phyloP scores from a whole-genome alignment of 352 stramenopile genomes.

The Pythium rishiriense region DNA sequence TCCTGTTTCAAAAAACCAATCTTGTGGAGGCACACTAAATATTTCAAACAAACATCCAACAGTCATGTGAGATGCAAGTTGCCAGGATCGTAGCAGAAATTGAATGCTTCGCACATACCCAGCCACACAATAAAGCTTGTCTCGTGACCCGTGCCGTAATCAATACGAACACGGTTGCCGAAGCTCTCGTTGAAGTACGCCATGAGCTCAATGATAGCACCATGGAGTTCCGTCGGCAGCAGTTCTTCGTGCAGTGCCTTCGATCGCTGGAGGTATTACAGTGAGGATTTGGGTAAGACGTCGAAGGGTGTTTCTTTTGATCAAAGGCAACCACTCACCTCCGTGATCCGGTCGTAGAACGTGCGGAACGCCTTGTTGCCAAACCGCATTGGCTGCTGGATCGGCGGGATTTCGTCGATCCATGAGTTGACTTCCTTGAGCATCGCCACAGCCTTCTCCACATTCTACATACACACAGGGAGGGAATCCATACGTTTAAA shows the following conservation, averaged over 20 bases:
- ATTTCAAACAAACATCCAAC: constrained; percentile 9
- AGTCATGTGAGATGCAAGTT: not conserved
- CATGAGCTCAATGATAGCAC: constrained; percentile 89
- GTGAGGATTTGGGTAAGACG: not conserved
- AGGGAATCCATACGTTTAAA: not conserved
- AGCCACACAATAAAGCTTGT: constrained; percentile 97
- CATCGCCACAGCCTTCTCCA: constrained; percentile 64
- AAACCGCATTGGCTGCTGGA: constrained; percentile 94
- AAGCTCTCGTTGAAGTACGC: constrained; percentile 97
- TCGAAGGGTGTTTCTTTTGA: too few relatives aligned
- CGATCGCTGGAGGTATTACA: constrained; percentile 35
- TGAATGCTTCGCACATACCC: constrained; percentile 30
- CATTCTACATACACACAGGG: constrained; percentile 45
- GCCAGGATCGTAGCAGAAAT: too few relatives aligned
- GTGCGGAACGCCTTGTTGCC: constrained; percentile 94
- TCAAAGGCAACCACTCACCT: constrained; percentile 35
- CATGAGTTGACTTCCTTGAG: constrained; percentile 73
- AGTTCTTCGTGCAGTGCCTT: constrained; percentile 59
- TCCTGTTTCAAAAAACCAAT: constrained; percentile 87
- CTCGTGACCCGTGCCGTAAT: constrained; percentile 99
- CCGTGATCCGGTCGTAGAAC: constrained; percentile 84
- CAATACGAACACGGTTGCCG: constrained; percentile 95
- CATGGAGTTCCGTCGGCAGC: constrained; percentile 54
- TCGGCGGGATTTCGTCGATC: constrained; percentile 91
- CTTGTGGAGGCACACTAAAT: constrained; percentile 84